Base-by-base conservation (phyloP, 768 basidiomycete genomes). In the Lactarius psammicola region DNA sequence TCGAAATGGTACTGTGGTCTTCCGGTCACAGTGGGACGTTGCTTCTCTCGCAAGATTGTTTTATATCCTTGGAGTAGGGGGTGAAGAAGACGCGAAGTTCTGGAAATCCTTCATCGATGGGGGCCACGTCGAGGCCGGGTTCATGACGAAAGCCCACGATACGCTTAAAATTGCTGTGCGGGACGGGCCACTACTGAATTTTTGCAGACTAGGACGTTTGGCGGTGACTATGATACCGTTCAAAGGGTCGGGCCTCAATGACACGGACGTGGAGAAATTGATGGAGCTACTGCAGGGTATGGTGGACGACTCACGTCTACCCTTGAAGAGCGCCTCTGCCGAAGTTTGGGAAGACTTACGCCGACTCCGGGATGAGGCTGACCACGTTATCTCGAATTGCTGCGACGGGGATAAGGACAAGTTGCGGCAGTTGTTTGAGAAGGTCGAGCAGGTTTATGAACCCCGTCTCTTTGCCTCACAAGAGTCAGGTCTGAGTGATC, bases 101-200 rank as follows among this genome's bases (percentile, higher is more conserved):
- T 38, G 53, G 53, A 31, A 13, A 18, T 31, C 53, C 1, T 54
- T 54, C 30, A 30, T 18, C 53, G 26, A 31, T 40, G 26, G 10
- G 3, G 20, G 10, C 15, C 55, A 15, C 8, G 26, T 7, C 20
- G n/a, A 28, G 2, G 30, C 28, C 46, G 34, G 51, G 20, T 3
- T 23, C 18, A 3, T 31, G 44, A 51, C 18, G 10, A 58, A 23
- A 26, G 34, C 56, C 4, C 17, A 28, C 6, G 36, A 18, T 17
- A n/a, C 38, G 2, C 49, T 63, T 26, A 31, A 2, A 7, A n/a
- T 58, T n/a, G 10, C 42, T 18, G 42, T 51, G 4, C 46, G 44
- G 26, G 56, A 58, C 17, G 63, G 63, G 4, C 63, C 63, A 18
- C 46, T 63, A 18, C 34, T 23, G 46, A 58, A 30, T 3, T 63